phyloP scores from a whole-genome alignment of 1,284 basidiomycete genomes.

The Cryptococcus jaspeensis region DNA sequence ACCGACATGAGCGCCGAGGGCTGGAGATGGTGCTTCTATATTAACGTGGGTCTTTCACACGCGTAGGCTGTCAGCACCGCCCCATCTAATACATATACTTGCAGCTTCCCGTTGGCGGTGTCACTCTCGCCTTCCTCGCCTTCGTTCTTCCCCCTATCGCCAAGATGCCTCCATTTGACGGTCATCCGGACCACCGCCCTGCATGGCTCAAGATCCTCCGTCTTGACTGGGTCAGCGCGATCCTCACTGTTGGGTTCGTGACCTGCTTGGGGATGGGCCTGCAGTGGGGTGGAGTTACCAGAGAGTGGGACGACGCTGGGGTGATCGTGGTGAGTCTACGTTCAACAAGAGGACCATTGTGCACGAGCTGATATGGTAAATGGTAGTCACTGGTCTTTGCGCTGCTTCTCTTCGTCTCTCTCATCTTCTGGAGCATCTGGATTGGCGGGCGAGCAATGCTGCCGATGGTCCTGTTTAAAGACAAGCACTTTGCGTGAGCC shows the following conservation, averaged over 20 bases:
- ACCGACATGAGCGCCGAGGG: conserved; percentile 23
- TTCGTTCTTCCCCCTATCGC: conserved; percentile 18
- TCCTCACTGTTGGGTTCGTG: conserved; percentile 25
- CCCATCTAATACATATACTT: background rate
- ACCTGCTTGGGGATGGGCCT: conserved; percentile 27
- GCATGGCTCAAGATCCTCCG: conserved; percentile 16
- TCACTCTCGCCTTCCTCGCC: conserved; percentile 15
- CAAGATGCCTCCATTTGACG: conserved; percentile 21
- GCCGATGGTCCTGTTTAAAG: conserved; percentile 21
- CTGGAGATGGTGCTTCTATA: conserved; percentile 37
- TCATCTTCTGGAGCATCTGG: conserved; percentile 23
- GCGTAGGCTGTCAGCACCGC: background rate
- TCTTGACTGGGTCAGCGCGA: conserved; percentile 26
- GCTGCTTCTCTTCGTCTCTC: conserved; percentile 13
- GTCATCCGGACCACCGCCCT: conserved; percentile 16
- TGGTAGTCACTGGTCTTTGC: conserved; percentile 19
- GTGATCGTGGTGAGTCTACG: conserved; percentile 29
- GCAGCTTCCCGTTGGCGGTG: conserved; percentile 20
- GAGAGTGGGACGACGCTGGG: conserved; percentile 18
- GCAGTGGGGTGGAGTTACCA: conserved; percentile 28
- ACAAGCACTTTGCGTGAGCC: conserved; percentile 21
- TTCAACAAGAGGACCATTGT: too few species aligned
- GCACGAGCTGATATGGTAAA: background rate
- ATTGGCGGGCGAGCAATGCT: conserved; percentile 26
- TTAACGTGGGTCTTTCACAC: conserved; percentile 15